Percentiles rank a stretch among this genome's conserved stretches.
These are phyloP conservation scores for Cutaneotrichosporon sp. DNA, from an alignment of 1,284 basidiomycete species.

Conservation along the genomic window DNA sequence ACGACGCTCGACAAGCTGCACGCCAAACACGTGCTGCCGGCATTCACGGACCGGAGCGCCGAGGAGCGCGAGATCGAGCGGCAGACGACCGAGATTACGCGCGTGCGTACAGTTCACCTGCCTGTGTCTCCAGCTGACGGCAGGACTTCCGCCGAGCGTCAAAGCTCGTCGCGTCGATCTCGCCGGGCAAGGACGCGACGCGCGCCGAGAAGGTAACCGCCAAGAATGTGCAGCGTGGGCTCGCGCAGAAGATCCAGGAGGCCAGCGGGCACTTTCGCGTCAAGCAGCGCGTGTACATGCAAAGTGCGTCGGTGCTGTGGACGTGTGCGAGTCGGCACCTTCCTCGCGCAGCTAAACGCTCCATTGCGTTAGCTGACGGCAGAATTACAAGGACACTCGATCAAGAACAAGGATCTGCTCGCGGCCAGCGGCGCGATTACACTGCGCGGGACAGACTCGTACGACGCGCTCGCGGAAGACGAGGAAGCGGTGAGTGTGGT, in stretches of 20 bases:
- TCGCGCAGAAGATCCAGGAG: conserved; percentile 93
- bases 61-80: conserved; percentile 94
- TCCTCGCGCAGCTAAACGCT: background rate
- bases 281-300: conserved; percentile 96
- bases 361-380: conserved; percentile 14
- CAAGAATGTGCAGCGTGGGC: conserved; percentile 93
- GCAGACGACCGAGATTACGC: conserved; percentile 83
- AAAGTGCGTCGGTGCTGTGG: conserved; percentile 81
- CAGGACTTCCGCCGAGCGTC: conserved; percentile 87
- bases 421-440: conserved; percentile 75
- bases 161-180: conserved; percentile 62
- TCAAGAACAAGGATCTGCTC: conserved; percentile 88
- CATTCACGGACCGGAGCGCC: conserved; percentile 87
- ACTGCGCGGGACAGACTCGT: conserved; percentile 72
- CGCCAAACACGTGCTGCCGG: conserved; percentile 91
- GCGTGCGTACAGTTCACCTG: conserved; percentile 62
- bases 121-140: too few relatives aligned
- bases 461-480: conserved; percentile 81
- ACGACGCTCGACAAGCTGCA: conserved; percentile 85
- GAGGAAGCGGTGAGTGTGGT: conserved; percentile 62
- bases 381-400: conserved; percentile 91
- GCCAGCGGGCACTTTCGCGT: conserved; percentile 91
- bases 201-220: conserved; percentile 69
- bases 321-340: too few relatives aligned
- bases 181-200: conserved; percentile 51